Conservation (phyloP, 768 basidiomycete species). For the Boletus rubroflammeus region DNA sequence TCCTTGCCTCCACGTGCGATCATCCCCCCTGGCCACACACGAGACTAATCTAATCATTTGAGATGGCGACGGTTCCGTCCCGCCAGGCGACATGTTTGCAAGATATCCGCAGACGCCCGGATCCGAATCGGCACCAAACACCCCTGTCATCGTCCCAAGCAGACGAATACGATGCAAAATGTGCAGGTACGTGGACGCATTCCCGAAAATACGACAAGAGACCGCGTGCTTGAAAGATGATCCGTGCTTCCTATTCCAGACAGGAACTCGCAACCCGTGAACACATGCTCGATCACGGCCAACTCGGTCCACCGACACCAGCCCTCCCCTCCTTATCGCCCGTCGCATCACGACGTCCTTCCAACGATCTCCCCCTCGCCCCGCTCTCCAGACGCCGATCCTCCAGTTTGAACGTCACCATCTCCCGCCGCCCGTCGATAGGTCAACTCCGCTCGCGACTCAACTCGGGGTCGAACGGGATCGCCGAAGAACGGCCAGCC, state of each 20-base stretch:
- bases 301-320: conserved; percentile 67
- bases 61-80: conserved; percentile 73
- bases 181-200: conserved; percentile 58
- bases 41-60: conserved; percentile 9
- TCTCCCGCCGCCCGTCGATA: conserved; percentile 27
- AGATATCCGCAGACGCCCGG: conserved; percentile 60
- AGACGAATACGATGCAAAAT: conserved; percentile 86
- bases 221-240: not conserved
- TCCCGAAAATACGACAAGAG: not conserved
- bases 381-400: conserved; percentile 22
- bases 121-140: conserved; percentile 54
- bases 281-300: conserved; percentile 90
- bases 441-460: conserved; percentile 24
- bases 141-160: conserved; percentile 50
- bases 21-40: not conserved
- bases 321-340: conserved; percentile 43
- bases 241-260: conserved; percentile 26
- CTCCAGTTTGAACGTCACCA: conserved; percentile 27
- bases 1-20: not conserved
- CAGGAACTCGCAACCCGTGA: conserved; percentile 86
- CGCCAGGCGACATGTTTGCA: conserved; percentile 73
- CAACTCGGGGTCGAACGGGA: conserved; percentile 17
- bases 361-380: conserved; percentile 20
- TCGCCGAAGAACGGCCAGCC: conserved; percentile 21
- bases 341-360: conserved; percentile 44